A percentile compares a stretch with the other conserved stretches of the same genome.
Evolutionary conservation across 2,329 filamentous ascomycete genomes (phyloP).

Genomic region (Colletotrichum lini): DNA sequence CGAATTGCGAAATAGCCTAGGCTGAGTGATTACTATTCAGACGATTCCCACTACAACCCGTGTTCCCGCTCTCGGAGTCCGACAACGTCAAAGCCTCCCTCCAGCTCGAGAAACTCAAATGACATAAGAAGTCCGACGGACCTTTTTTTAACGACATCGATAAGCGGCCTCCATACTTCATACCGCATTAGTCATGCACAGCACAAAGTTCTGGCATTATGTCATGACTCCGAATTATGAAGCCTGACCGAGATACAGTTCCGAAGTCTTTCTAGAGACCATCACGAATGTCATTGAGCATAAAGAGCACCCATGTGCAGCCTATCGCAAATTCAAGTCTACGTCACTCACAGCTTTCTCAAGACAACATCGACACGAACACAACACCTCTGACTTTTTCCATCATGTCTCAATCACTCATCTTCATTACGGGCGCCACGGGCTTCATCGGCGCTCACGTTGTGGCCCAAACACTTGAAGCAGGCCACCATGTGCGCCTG

Average conservation of each 20-base stretch:
- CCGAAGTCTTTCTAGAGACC: too few species aligned
- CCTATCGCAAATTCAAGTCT: not conserved
- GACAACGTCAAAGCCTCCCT: not conserved
- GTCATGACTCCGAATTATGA: too few species aligned
- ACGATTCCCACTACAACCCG: too few species aligned
- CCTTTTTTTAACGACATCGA: too few species aligned
- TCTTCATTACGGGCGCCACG: slow-evolving; percentile 34
- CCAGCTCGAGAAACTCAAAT: not conserved
- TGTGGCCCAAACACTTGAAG: not conserved
- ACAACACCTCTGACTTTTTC: too few species aligned
- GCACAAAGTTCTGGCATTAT: too few species aligned
- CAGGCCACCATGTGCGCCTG: slow-evolving; percentile 27
- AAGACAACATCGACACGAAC: not conserved
- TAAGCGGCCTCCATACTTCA: too few species aligned
- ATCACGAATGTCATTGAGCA: too few species aligned
- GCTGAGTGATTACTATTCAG: slow-evolving; percentile 3
- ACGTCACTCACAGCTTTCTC: too few species aligned
- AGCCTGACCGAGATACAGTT: too few species aligned
- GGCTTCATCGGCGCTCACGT: slow-evolving; percentile 32
- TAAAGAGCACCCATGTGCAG: not conserved
- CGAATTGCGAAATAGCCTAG: not conserved
- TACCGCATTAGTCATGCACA: too few species aligned
- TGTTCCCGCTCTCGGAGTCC: too few species aligned
- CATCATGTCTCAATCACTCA: slow-evolving; percentile 11
- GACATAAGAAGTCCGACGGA: not conserved